Conservation (phyloP, 2,329 filamentous ascomycete genomes). For the Dendryphion nanum region DNA sequence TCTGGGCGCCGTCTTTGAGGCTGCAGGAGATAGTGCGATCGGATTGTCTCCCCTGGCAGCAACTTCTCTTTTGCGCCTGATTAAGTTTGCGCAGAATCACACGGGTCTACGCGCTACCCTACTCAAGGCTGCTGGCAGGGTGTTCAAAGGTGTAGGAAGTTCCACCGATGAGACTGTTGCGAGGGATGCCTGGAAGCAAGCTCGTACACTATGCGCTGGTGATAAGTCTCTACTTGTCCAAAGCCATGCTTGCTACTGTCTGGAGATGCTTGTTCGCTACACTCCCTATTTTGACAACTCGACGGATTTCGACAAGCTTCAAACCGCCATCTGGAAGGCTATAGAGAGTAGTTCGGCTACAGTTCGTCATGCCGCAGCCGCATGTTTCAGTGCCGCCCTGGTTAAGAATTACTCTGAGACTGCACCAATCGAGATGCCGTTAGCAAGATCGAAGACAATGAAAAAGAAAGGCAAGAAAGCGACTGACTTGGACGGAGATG, state of each 20-base stretch:
- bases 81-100: conserved; percentile 77
- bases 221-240: conserved; percentile 86
- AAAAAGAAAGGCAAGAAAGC: conserved; percentile 73
- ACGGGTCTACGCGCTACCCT: conserved; percentile 78
- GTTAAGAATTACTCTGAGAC: conserved; percentile 75
- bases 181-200: conserved; percentile 93
- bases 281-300: conserved; percentile 85
- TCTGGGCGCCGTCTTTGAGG: conserved; percentile 82
- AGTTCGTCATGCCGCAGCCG: conserved; percentile 82
- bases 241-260: conserved; percentile 72
- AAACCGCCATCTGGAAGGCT: conserved; percentile 77
- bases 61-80: conserved; percentile 69
- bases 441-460: conserved; percentile 57
- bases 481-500: conserved; percentile 66
- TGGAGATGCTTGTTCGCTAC: conserved; percentile 68
- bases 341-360: conserved; percentile 74
- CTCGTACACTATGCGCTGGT: conserved; percentile 68
- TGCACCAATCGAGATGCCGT: conserved; percentile 36
- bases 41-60: conserved; percentile 75
- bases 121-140: conserved; percentile 72
- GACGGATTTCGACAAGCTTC: conserved; percentile 86
- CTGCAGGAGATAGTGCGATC: conserved; percentile 92
- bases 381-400: conserved; percentile 78
- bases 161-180: conserved; percentile 81
- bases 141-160: conserved; percentile 70